Evolutionary conservation across 2,329 filamentous ascomycete genomes (phyloP).

Genomic region (Colletotrichum sp.): DNA sequence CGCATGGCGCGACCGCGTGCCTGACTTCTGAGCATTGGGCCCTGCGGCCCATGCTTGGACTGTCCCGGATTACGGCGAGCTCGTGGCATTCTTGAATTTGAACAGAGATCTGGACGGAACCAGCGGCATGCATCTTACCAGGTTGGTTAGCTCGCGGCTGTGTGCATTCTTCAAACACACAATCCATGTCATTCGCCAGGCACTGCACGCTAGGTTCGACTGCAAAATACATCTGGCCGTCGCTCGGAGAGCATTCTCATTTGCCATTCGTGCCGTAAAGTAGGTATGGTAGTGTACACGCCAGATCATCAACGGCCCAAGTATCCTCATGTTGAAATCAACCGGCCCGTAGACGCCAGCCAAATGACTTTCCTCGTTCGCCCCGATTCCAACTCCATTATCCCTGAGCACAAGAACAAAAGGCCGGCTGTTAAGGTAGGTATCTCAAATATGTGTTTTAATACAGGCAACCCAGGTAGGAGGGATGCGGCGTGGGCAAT

Average conservation of each 20-base stretch:
- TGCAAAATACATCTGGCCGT: not conserved
- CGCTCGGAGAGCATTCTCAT: not conserved
- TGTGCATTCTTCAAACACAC: not conserved
- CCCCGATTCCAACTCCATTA: slow-evolving; percentile 14
- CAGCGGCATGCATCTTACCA: not conserved
- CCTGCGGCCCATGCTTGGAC: not conserved
- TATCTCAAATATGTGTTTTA: slow-evolving; percentile 22
- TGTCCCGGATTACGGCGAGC: not conserved
- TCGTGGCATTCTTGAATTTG: not conserved
- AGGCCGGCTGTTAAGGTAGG: slow-evolving; percentile 16
- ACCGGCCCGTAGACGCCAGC: not conserved
- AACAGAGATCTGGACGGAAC: not conserved
- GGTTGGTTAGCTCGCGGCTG: not conserved
- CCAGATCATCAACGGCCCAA: not conserved
- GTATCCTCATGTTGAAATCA: not conserved
- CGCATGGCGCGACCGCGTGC: not conserved
- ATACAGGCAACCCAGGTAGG: slow-evolving; percentile 8
- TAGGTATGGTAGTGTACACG: slow-evolving; percentile 6
- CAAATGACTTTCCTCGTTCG: not conserved
- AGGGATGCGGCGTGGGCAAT: not conserved
- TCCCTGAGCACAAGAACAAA: slow-evolving; percentile 21
- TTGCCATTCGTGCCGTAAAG: not conserved
- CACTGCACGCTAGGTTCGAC: not conserved
- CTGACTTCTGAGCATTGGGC: not conserved
- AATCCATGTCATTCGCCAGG: not conserved